Evolutionary conservation across 1,139 yeast genomes (phyloP).

Genomic region (Protomyces gravidus): DNA sequence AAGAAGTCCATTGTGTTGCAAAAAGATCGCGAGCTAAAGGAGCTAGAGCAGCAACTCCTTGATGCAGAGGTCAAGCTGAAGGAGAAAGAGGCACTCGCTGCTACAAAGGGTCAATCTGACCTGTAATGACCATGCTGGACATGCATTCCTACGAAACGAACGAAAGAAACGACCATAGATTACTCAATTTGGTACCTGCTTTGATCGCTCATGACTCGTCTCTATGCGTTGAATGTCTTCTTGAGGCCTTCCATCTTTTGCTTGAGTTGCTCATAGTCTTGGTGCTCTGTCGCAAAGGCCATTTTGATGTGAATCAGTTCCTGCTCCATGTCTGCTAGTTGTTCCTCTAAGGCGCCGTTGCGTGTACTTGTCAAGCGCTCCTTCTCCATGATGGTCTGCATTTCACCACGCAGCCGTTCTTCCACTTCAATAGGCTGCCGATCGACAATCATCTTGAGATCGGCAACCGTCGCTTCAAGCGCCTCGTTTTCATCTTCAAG

Average conservation of each 20-base stretch:
- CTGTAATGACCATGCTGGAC: too few relatives aligned
- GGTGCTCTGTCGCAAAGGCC: constrained; percentile 24
- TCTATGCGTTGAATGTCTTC: constrained; percentile 24
- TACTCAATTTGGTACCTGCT: too few relatives aligned
- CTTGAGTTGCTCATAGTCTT: constrained; percentile 9
- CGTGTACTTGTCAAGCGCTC: constrained; percentile 2
- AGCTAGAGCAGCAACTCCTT: not conserved
- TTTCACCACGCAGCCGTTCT: constrained; percentile 39
- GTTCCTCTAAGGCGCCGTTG: constrained; percentile 17
- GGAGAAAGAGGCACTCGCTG: not conserved
- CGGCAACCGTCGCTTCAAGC: constrained; percentile 52
- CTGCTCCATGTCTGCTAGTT: constrained; percentile 21
- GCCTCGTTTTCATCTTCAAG: constrained; percentile 61
- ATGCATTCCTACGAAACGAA: too few relatives aligned
- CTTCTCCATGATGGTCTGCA: constrained; percentile 54
- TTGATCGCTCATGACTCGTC: too few relatives aligned
- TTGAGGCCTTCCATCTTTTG: constrained; percentile 24
- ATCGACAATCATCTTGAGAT: constrained; percentile 44
- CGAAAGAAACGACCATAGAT: not conserved
- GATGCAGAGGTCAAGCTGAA: not conserved
- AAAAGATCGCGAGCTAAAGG: not conserved
- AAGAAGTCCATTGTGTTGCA: not conserved
- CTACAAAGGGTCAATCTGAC: not conserved
- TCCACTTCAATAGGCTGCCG: constrained; percentile 36
- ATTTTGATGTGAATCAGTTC: constrained; percentile 22